These are phyloP conservation scores for Athelia sp. DNA, from an alignment of 1,284 basidiomycete species.

Conservation along the genomic window DNA sequence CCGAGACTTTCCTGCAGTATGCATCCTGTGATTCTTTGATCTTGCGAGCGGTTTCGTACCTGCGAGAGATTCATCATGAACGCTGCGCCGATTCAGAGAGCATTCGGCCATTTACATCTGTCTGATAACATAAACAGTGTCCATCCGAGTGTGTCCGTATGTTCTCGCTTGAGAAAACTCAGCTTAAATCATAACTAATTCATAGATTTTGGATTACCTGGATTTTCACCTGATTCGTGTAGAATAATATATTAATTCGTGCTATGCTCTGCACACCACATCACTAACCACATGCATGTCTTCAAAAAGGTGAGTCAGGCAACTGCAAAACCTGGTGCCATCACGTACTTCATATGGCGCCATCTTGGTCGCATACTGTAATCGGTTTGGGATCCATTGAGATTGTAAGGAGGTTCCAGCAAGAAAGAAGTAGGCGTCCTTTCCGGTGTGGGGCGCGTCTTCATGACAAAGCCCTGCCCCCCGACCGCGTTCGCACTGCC, in stretches of 20 bases:
- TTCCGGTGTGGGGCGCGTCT: conserved; percentile 52
- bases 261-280: too few species aligned
- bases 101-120: too few species aligned
- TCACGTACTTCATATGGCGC: conserved; percentile 63
- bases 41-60: conserved; percentile 59
- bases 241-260: too few species aligned
- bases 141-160: too few species aligned
- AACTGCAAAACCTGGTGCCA: too few species aligned
- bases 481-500: conserved; percentile 33
- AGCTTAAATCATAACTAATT: too few species aligned
- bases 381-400: conserved; percentile 32
- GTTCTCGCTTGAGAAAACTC: too few species aligned
- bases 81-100: too few species aligned
- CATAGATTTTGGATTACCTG: too few species aligned
- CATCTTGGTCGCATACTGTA: conserved; percentile 32
- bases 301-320: neutral
- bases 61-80: conserved; percentile 16
- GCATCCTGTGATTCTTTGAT: conserved; percentile 62
- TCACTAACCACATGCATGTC: conserved; percentile 2
- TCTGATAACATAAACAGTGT: too few species aligned
- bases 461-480: conserved; percentile 65
- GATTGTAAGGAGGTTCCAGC: conserved; percentile 47
- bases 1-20: conserved; percentile 47
- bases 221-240: too few species aligned
- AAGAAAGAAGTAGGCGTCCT: conserved; percentile 52